Percentiles rank a stretch among this genome's conserved stretches.
phyloP scores from a whole-genome alignment of 495 filamentous ascomycete species.

The Tuber indicum region DNA sequence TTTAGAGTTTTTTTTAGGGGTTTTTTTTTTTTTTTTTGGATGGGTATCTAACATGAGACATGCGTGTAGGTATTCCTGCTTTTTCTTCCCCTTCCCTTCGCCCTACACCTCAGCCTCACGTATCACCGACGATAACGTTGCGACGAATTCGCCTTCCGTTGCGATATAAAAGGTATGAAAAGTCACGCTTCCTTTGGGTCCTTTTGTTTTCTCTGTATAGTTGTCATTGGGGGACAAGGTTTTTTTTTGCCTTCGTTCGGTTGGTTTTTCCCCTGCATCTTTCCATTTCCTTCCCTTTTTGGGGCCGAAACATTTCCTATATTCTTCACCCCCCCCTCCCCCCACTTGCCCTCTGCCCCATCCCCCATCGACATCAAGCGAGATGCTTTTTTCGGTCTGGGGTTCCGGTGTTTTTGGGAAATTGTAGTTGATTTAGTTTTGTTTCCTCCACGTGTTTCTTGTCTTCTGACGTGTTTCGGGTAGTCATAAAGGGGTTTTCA shows the following conservation, averaged over 20 bases:
- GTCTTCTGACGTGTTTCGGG: conserved; percentile 38
- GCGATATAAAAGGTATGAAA: conserved; percentile 22
- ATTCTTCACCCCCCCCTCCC: conserved; percentile 15
- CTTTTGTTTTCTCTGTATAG: neutral
- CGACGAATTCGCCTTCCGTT: conserved; percentile 18
- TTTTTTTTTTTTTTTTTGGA: conserved; percentile 17
- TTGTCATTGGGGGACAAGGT: neutral
- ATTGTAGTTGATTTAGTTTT: conserved; percentile 32
- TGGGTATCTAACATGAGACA: conserved; percentile 36
- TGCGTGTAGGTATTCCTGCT: conserved; percentile 16
- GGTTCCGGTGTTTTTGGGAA: conserved; percentile 3
- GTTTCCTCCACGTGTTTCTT: conserved; percentile 37
- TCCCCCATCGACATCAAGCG: neutral
- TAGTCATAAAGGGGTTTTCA: conserved; percentile 34
- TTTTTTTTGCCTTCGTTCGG: conserved; percentile 7
- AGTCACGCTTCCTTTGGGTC: conserved; percentile 4
- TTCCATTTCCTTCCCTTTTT: conserved; percentile 16
- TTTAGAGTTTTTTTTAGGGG: conserved; percentile 13
- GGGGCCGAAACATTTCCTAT: conserved; percentile 16
- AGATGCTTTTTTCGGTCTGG: neutral
- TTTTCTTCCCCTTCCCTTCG: conserved; percentile 10
- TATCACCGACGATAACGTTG: conserved; percentile 13
- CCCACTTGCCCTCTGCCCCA: conserved; percentile 21
- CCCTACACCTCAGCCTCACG: conserved; percentile 26
- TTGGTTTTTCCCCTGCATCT: conserved; percentile 7